Conservation (phyloP, 1,284 basidiomycete species). For the Leccinum solheimii region DNA sequence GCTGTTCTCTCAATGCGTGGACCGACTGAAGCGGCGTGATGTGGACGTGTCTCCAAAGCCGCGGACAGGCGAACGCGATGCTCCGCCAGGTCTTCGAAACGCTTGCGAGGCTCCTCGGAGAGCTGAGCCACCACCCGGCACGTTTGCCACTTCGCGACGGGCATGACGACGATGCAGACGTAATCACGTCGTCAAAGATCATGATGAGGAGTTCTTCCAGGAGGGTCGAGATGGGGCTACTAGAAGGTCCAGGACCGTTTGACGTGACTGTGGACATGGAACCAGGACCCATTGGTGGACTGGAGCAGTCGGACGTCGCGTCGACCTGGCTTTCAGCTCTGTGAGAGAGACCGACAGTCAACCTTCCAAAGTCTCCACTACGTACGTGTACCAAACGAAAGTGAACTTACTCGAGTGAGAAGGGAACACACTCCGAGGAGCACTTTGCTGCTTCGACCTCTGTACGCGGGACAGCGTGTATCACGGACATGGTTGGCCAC, state of each 20-base stretch:
- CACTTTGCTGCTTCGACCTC: background rate
- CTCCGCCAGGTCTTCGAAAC: conserved; percentile 20
- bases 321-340: background rate
- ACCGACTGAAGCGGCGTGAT: conserved; percentile 17
- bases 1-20: conserved; percentile 17
- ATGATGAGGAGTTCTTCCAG: conserved; percentile 25
- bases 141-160: background rate
- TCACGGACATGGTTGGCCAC: background rate
- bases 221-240: conserved; percentile 16
- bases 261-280: too few relatives aligned
- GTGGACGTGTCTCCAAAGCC: conserved; percentile 23
- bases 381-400: background rate
- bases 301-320: background rate
- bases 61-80: conserved; percentile 18
- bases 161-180: conserved; percentile 8
- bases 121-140: background rate
- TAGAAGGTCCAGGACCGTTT: background rate
- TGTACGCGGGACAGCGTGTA: background rate
- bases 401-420: conserved; percentile 3
- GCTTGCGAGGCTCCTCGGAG: conserved; percentile 18
- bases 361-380: background rate
- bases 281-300: background rate
- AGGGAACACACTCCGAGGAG: background rate
- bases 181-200: conserved; percentile 22
- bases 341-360: background rate